A percentile compares a stretch with the other conserved stretches of the same genome.
These are phyloP conservation scores for Cercospora canescens DNA, from an alignment of 2,329 filamentous ascomycete species.

Conservation along the genomic window DNA sequence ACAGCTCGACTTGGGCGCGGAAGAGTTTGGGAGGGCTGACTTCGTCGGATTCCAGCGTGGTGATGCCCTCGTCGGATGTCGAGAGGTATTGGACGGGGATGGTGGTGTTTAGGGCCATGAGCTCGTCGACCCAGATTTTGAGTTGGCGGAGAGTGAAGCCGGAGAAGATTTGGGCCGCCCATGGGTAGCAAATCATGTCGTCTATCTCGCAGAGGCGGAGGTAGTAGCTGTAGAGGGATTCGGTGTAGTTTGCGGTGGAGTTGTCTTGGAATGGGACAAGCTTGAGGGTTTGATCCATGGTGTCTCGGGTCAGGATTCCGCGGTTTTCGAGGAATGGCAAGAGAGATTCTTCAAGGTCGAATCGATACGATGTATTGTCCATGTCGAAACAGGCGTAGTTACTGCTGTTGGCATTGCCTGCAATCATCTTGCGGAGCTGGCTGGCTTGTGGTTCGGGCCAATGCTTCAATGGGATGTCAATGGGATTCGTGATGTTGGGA, in stretches of 20 bases:
- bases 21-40: slow-evolving; percentile 42
- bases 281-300: slow-evolving; percentile 43
- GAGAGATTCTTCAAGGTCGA: slow-evolving; percentile 47
- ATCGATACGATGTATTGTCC: slow-evolving; percentile 49
- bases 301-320: slow-evolving; percentile 44
- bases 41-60: slow-evolving; percentile 23
- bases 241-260: slow-evolving; percentile 36
- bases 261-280: slow-evolving; percentile 46
- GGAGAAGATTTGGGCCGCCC: slow-evolving; percentile 45
- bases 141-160: slow-evolving; percentile 48
- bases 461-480: slow-evolving; percentile 11
- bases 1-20: slow-evolving; percentile 46
- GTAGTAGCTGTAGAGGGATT: slow-evolving; percentile 51
- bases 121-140: slow-evolving; percentile 50
- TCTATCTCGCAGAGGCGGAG: slow-evolving; percentile 46
- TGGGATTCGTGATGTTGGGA: not conserved
- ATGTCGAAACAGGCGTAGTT: slow-evolving; percentile 39
- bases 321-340: slow-evolving; percentile 47
- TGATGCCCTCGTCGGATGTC: slow-evolving; percentile 37
- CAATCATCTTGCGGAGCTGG: slow-evolving; percentile 21
- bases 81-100: slow-evolving; percentile 38
- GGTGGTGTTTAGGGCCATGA: slow-evolving; percentile 46
- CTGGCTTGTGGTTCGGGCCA: slow-evolving; percentile 22
- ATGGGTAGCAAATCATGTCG: slow-evolving; percentile 46
- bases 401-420: slow-evolving; percentile 22